Conservation (phyloP, 2,329 filamentous ascomycete species). For the Canariomyces notabilis region DNA sequence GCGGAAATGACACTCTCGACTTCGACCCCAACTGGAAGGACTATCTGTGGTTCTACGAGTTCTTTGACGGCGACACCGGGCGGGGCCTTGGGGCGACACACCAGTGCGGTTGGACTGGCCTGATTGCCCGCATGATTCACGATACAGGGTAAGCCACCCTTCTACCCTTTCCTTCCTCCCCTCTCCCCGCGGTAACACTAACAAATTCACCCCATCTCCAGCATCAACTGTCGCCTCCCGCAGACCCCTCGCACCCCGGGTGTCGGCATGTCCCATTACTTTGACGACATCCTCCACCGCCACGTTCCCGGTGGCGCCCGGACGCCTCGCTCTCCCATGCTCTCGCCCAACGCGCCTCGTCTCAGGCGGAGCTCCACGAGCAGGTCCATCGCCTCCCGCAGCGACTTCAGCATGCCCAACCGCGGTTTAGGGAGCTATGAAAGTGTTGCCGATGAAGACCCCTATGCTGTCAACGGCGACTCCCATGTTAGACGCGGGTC, state of each 20-base stretch:
- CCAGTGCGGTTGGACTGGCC: slow-evolving; percentile 93
- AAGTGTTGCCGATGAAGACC: slow-evolving; percentile 29
- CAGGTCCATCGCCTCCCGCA: slow-evolving; percentile 77
- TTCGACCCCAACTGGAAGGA: slow-evolving; percentile 93
- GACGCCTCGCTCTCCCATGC: slow-evolving; percentile 32
- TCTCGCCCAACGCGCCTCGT: slow-evolving; percentile 33
- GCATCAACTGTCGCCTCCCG: slow-evolving; percentile 81
- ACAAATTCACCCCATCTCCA: slow-evolving; percentile 33
- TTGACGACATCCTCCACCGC: slow-evolving; percentile 79
- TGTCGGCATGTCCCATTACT: slow-evolving; percentile 83
- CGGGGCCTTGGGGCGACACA: slow-evolving; percentile 87
- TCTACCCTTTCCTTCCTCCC: neutral
- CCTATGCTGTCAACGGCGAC: slow-evolving; percentile 4
- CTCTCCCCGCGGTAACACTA: neutral
- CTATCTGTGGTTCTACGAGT: slow-evolving; percentile 93
- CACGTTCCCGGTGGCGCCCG: slow-evolving; percentile 38
- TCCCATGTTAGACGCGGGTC: slow-evolving; percentile 30
- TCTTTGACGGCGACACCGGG: slow-evolving; percentile 89
- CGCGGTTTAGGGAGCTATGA: slow-evolving; percentile 36
- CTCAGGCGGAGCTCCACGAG: slow-evolving; percentile 76
- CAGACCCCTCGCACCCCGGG: slow-evolving; percentile 88
- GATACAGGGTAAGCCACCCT: slow-evolving; percentile 76
- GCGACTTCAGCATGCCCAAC: slow-evolving; percentile 61
- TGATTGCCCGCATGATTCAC: slow-evolving; percentile 95
- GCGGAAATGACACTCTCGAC: slow-evolving; percentile 77